These are phyloP conservation scores for Colletotrichum tamarilloi DNA, from an alignment of 2,329 filamentous ascomycete species.

Conservation along the genomic window DNA sequence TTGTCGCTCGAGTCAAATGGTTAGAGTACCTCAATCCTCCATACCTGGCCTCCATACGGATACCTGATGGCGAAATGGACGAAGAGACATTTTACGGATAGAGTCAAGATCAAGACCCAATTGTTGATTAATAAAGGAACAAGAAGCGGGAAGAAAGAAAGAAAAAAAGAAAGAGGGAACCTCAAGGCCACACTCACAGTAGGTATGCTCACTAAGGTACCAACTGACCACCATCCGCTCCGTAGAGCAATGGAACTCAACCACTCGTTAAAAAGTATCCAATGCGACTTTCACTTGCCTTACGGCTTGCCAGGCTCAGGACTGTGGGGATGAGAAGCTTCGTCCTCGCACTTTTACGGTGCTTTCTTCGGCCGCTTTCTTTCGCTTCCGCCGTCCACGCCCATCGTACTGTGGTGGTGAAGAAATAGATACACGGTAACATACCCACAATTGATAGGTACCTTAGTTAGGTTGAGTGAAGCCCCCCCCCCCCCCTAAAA, in stretches of 20 bases:
- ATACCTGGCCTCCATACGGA: too few relatives aligned
- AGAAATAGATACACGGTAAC: neutral
- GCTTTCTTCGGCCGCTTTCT: constrained; percentile 32
- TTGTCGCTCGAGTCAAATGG: neutral
- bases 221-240: too few relatives aligned
- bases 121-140: too few relatives aligned
- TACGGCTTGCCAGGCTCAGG: neutral
- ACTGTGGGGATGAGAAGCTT: constrained; percentile 13
- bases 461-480: neutral
- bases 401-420: neutral
- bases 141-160: neutral
- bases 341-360: constrained; percentile 24
- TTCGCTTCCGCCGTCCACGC: neutral
- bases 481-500: too few relatives aligned
- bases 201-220: too few relatives aligned
- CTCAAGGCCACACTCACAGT: too few relatives aligned
- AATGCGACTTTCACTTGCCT: neutral
- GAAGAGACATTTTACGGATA: too few relatives aligned
- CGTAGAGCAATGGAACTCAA: too few relatives aligned
- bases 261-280: neutral
- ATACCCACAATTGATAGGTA: neutral
- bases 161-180: too few relatives aligned
- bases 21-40: too few relatives aligned
- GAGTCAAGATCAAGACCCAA: too few relatives aligned
- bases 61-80: too few relatives aligned